These are phyloP conservation scores for Fibroporia radiculosa DNA, from an alignment of 768 basidiomycete species.

Conservation along the genomic window DNA sequence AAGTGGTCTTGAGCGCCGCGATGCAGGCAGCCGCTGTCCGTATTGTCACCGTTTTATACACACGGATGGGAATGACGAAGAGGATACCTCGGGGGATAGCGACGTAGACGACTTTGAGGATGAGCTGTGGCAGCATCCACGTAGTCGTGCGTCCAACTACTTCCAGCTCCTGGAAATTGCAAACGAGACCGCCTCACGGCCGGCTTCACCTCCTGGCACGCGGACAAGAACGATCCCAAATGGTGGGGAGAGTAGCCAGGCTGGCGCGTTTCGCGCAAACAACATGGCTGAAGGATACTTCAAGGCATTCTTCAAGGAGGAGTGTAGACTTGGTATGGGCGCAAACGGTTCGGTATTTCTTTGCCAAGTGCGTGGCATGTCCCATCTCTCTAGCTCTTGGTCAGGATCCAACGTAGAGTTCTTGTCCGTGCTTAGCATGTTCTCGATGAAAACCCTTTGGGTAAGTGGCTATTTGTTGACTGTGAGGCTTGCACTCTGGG, in stretches of 20 bases:
- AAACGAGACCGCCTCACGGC: conserved; percentile 46
- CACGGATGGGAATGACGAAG: conserved; percentile 25
- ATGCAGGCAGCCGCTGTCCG: conserved; percentile 40
- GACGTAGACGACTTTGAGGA: conserved; percentile 19
- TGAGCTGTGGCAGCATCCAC: conserved; percentile 28
- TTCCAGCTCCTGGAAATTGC: conserved; percentile 70
- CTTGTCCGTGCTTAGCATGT: conserved; percentile 47
- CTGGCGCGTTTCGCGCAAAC: conserved; percentile 50
- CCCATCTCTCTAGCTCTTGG: neutral
- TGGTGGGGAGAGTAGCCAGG: neutral
- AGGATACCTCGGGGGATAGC: conserved; percentile 14
- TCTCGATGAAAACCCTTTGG: conserved; percentile 79
- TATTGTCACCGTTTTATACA: conserved; percentile 65
- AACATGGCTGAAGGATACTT: conserved; percentile 91
- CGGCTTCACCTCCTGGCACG: conserved; percentile 18
- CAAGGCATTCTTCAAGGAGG: conserved; percentile 87
- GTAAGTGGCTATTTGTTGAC: conserved; percentile 27
- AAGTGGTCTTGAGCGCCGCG: conserved; percentile 6
- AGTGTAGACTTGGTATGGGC: conserved; percentile 86
- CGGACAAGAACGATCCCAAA: neutral
- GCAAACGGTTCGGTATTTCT: conserved; percentile 88
- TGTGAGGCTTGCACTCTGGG: no score
- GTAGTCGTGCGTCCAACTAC: conserved; percentile 62
- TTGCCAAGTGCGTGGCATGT: conserved; percentile 54
- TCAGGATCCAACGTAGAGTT: neutral